Percentiles rank a stretch among this genome's conserved stretches.
Conservation (phyloP, 805 yeast species). For the Kodamaea laetipori region DNA sequence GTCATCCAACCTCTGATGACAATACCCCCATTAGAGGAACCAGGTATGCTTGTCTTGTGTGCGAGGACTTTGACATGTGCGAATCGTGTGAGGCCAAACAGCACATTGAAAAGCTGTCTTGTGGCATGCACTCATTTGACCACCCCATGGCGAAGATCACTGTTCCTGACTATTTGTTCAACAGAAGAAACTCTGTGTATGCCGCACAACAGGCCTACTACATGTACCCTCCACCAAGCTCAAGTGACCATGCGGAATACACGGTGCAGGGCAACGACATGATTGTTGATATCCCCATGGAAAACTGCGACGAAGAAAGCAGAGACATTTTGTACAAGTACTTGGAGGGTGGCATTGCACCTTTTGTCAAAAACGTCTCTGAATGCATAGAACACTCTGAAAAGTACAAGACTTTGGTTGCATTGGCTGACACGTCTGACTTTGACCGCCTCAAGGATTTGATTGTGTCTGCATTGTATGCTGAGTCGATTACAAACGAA, state of each 20-base stretch:
- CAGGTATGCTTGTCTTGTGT: constrained; percentile 54
- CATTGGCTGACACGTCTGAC: constrained; percentile 17
- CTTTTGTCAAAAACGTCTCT: constrained; percentile 22
- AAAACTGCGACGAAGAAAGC: constrained; percentile 18
- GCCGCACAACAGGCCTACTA: neutral
- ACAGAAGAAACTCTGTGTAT: neutral
- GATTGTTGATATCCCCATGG: constrained; percentile 29
- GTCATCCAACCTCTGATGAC: constrained; percentile 25
- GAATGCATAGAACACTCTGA: constrained; percentile 23
- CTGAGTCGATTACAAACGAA: neutral
- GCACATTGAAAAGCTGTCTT: constrained; percentile 14
- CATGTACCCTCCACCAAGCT: neutral
- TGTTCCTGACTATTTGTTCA: constrained; percentile 9
- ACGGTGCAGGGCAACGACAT: constrained; percentile 17
- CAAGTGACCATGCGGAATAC: neutral
- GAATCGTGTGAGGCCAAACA: constrained; percentile 31
- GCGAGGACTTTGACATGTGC: constrained; percentile 57
- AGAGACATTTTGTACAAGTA: constrained; percentile 6
- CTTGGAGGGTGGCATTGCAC: constrained; percentile 18
- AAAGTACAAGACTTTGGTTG: constrained; percentile 25
- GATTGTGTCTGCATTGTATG: constrained; percentile 11
- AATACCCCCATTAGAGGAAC: constrained; percentile 42
- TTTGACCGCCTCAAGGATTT: constrained; percentile 28
- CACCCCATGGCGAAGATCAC: constrained; percentile 36
- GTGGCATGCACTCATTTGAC: constrained; percentile 23